phyloP scores from a whole-genome alignment of 257 asterid genomes.

The Nicotiana knightiana region DNA sequence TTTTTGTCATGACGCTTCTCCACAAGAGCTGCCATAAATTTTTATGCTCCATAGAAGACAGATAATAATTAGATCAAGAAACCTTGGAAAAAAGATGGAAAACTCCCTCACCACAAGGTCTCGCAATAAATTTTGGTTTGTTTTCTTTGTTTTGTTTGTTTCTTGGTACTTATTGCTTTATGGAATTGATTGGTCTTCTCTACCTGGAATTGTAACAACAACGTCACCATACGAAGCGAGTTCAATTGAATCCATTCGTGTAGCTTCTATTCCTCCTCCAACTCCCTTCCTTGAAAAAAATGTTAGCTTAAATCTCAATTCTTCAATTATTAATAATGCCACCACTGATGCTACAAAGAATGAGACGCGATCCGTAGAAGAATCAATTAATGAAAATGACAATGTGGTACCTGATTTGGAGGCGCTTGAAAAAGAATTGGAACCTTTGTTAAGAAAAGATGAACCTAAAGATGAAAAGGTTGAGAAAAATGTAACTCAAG shows the following conservation, averaged over 20 bases:
- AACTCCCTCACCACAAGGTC: conserved; percentile 19
- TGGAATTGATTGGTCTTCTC: conserved; percentile 53
- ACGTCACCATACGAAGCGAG: conserved; percentile 14
- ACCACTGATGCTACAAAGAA: background rate
- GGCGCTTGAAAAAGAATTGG: conserved; percentile 34
- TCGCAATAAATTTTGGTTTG: conserved; percentile 54
- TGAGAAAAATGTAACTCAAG: background rate
- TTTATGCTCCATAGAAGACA: conserved; percentile 26
- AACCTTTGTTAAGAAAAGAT: conserved; percentile 15
- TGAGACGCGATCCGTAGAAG: background rate
- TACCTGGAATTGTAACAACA: conserved; percentile 28
- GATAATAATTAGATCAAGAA: background rate
- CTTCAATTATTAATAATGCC: background rate
- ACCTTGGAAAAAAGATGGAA: conserved; percentile 31
- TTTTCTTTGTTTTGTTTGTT: conserved; percentile 36
- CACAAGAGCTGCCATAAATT: background rate
- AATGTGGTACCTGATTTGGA: conserved; percentile 17
- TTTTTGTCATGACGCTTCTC: background rate
- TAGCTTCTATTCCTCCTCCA: background rate
- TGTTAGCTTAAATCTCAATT: background rate
- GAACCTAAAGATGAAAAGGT: background rate
- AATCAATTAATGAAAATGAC: background rate
- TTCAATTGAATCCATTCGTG: conserved; percentile 13
- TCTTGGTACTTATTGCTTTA: conserved; percentile 65
- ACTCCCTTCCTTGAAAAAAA: background rate